Evolutionary conservation across 805 yeast species (phyloP).

Genomic region (Lipomyces japonicus): DNA sequence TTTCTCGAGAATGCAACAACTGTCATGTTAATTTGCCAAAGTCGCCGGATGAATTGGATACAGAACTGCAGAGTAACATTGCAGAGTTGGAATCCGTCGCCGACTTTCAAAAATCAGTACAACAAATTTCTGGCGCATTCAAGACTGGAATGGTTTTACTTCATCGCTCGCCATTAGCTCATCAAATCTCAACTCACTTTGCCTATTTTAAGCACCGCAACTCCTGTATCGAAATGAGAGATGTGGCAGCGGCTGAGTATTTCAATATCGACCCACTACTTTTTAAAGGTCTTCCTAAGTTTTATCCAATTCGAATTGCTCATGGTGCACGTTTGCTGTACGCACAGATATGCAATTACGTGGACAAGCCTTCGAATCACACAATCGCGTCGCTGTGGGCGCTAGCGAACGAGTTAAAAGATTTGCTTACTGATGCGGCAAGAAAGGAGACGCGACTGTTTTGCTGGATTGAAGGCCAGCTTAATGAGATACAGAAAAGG

Average conservation of each 20-base stretch:
- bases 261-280: constrained; percentile 8
- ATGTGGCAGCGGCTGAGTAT: constrained; percentile 6
- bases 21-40: constrained; percentile 4
- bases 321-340: too few relatives aligned
- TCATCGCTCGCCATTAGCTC: constrained; percentile 7
- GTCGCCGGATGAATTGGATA: constrained; percentile 3
- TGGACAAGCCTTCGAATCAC: too few relatives aligned
- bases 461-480: too few relatives aligned
- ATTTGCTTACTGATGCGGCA: too few relatives aligned
- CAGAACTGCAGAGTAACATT: not conserved
- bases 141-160: constrained; percentile 1
- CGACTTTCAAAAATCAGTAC: not conserved
- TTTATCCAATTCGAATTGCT: constrained; percentile 5
- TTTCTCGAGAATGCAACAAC: constrained; percentile 5
- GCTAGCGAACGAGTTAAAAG: too few relatives aligned
- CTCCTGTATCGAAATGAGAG: constrained; percentile 4
- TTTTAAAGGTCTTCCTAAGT: not conserved
- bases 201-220: not conserved
- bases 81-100: not conserved
- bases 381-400: too few relatives aligned
- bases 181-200: not conserved
- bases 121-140: not conserved
- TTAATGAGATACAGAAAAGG: too few relatives aligned
- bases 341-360: too few relatives aligned
- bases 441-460: too few relatives aligned